A percentile compares a stretch with the other conserved stretches of the same genome.
Conservation (phyloP, 1,284 basidiomycete genomes). For the Fomitopsis schrenkii region DNA sequence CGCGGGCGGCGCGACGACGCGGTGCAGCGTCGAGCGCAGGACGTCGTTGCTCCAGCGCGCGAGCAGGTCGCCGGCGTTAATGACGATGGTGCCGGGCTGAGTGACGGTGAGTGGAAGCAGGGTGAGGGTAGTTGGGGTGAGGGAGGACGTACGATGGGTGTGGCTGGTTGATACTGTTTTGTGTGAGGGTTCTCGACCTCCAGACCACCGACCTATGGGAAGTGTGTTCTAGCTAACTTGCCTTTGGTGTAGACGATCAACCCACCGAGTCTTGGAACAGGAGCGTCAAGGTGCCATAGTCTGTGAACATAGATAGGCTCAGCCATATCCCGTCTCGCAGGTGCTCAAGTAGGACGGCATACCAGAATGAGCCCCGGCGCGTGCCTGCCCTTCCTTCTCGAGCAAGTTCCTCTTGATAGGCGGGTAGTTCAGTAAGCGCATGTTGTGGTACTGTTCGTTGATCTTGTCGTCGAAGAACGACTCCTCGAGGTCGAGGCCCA, state of each 20-base stretch:
- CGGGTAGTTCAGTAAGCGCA: slow-evolving; percentile 75
- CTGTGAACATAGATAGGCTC: slow-evolving; percentile 29
- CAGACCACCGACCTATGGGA: slow-evolving; percentile 67
- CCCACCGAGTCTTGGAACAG: slow-evolving; percentile 77
- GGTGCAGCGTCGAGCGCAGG: slow-evolving; percentile 75
- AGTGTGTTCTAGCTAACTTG: slow-evolving; percentile 2
- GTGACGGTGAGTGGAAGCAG: slow-evolving; percentile 2
- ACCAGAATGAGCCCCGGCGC: slow-evolving; percentile 79
- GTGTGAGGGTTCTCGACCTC: slow-evolving; percentile 81
- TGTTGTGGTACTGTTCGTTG: slow-evolving; percentile 72
- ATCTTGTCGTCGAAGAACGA: slow-evolving; percentile 72
- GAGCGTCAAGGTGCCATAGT: slow-evolving; percentile 82
- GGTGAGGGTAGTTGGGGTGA: background rate
- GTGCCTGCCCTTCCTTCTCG: slow-evolving; percentile 62
- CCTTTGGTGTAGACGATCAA: background rate
- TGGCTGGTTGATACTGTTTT: slow-evolving; percentile 64
- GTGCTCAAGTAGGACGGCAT: slow-evolving; percentile 8
- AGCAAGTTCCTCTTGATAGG: slow-evolving; percentile 59
- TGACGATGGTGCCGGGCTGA: slow-evolving; percentile 75
- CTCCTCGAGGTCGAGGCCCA: slow-evolving; percentile 72
- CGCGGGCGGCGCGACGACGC: slow-evolving; percentile 71
- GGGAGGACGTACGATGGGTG: slow-evolving; percentile 58
- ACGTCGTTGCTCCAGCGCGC: slow-evolving; percentile 84
- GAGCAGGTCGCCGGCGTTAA: slow-evolving; percentile 82
- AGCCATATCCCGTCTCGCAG: background rate